Base-by-base conservation (phyloP, 352 stramenopile genomes). In the Thalassiosira mediterranea region DNA sequence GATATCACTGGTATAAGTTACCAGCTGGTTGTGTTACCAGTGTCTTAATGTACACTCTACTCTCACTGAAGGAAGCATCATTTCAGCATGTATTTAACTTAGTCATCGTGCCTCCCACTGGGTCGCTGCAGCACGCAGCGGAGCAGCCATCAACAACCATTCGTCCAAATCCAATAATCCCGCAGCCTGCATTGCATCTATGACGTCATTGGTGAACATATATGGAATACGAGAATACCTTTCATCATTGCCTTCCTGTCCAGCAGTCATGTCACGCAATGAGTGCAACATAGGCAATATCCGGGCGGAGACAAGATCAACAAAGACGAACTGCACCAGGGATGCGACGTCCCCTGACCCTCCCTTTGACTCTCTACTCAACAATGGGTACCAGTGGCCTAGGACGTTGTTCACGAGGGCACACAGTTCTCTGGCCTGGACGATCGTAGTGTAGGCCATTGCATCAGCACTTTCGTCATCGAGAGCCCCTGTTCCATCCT, bases 231-330 rank as follows among this genome's bases (percentile, higher is more conserved):
- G n/a, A n/a, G n/a, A n/a, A 81, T 26, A 17, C 26, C 67, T 32
- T 68, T 60, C 13, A 34, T 42, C 23, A 70, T 65, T 58, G 15
- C 4, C 25, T 19, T 53, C 26, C 23, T 31, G n/a, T 46, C 40
- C 56, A 37, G 25, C 32, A 7, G 56, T 46, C 29, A 54, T 63
- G 13, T 10, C 17, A 53, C 78, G 51, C n/a, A 86, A 51, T 37
- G 79, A 79, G 21, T 82, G 81, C 37, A 91, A 19, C 25, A 87
- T 44, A 40, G 79, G 53, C 26, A 91, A 60, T 56, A 85, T 83
- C 34, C 74, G 80, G 8, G 65, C 42, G 0, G 72, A 76, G 25
- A 89, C 52, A 37, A 89, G 75, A 26, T 81, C 62, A 13, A 84
- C 48, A 17, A 81, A 64, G 8, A 81, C 37, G 17, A 62, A 88